Evolutionary conservation across 2,329 filamentous ascomycete species (phyloP), one percentile per base, ranked within the genome.

Genomic region (Keithomyces neogunnii): DNA sequence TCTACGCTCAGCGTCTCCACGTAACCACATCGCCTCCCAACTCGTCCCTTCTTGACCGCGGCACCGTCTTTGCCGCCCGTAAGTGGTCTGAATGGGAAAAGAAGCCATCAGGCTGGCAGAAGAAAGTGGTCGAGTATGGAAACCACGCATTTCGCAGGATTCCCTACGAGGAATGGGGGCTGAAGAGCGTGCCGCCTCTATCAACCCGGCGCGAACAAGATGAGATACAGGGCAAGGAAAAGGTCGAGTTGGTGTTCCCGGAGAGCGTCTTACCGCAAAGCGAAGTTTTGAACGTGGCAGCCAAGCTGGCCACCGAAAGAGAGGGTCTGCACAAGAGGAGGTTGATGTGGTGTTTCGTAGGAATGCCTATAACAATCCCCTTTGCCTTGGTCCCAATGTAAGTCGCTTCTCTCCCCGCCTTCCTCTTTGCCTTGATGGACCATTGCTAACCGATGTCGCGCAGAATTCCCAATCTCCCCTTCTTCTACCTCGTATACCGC

Each of bases 131-230:
- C 49, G 77, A 80, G 53, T 95, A 92, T 68, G 93, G 93, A 51
- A 96, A 99, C 70, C 75, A 82, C 47, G 82, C 89, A 13, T 81
- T 99, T 55, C 84, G 88, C 60, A 82, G 89, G 56, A 95, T 99
- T 62, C 88, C 93, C 3, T 96, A 88, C 66, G 88, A 97, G 70
- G 93, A 99, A 84, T 99, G 93, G 93, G 90, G 89, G 0, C 77
- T 99, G 59, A 97, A 97, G 73, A 95, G 89, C 36, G 85, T 99
- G 49, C 93, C 93, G 44, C 85, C 91, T 28, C 75, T 95, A 59
- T 89, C 84, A 42, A 73, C 81, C 52, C 78, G 81, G 58, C 77
- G 83, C 52, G 77, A 80, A 59, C 73, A 79, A 47, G 82, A 88
- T 49, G 82, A 87, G 59, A 62, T 83, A 28, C 67, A 81, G 49